A percentile compares a stretch with the other conserved stretches of the same genome.
These are phyloP conservation scores for Sindora glabra DNA, from an alignment of 306 rosid genomes.

Conservation along the genomic window DNA sequence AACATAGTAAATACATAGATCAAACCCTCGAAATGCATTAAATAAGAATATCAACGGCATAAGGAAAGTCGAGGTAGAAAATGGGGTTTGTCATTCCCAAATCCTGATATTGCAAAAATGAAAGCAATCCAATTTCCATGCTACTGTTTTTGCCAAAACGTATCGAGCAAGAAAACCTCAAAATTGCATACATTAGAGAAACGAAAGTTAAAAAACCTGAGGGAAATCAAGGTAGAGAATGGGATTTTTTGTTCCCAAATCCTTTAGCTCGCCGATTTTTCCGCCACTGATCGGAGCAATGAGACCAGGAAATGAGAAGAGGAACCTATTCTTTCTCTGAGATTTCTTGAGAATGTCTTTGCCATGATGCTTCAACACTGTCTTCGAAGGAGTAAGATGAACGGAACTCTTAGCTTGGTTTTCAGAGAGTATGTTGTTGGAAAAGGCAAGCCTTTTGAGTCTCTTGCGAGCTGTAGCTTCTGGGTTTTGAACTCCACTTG, in stretches of 20 bases:
- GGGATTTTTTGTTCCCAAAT: constrained; percentile 75
- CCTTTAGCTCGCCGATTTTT: constrained; percentile 88
- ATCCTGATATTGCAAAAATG: too few relatives aligned
- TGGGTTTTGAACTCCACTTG: constrained; percentile 19
- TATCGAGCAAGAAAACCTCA: too few relatives aligned
- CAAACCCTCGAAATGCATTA: too few relatives aligned
- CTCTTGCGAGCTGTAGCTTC: constrained; percentile 46
- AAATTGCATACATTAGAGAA: neutral
- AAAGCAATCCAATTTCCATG: too few relatives aligned
- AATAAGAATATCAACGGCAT: too few relatives aligned
- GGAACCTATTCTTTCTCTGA: constrained; percentile 68
- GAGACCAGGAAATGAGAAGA: constrained; percentile 80
- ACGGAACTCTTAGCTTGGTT: constrained; percentile 27
- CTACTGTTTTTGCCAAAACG: too few relatives aligned
- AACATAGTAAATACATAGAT: neutral
- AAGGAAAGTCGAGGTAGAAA: too few relatives aligned
- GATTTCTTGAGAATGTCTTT: constrained; percentile 80
- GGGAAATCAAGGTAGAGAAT: constrained; percentile 81
- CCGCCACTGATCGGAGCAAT: constrained; percentile 70
- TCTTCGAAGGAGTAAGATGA: constrained; percentile 50
- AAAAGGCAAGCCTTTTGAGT: constrained; percentile 64
- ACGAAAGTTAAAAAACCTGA: constrained; percentile 31
- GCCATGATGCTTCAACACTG: constrained; percentile 70
- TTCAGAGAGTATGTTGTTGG: constrained; percentile 48
- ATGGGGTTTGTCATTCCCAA: too few relatives aligned